Evolutionary conservation across 2,329 filamentous ascomycete species (phyloP).

Genomic region (Neoscytalidium dimidiatum): DNA sequence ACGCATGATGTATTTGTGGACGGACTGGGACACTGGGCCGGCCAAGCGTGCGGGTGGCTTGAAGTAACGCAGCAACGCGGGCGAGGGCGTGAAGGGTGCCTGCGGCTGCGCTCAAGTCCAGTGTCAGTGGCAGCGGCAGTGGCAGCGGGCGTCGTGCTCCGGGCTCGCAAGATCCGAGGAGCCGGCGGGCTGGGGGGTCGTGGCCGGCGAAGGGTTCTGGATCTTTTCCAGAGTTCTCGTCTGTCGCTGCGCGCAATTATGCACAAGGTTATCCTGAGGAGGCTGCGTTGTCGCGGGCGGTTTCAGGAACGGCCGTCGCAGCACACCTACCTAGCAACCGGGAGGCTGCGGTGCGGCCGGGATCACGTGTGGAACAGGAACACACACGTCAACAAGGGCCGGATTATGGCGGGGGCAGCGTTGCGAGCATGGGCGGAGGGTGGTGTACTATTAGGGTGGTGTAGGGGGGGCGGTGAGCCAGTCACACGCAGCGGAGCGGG

Average conservation of each 20-base stretch:
- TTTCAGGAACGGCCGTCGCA: not conserved
- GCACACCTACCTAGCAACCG: not conserved
- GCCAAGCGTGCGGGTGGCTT: conserved; percentile 4
- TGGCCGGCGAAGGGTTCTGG: not conserved
- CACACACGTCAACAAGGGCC: not conserved
- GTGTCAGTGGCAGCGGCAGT: no score
- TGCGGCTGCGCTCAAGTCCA: not conserved
- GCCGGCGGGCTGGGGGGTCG: not conserved
- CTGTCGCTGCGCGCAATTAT: not conserved
- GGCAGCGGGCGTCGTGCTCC: no score
- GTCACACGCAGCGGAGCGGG: not conserved
- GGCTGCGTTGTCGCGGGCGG: not conserved
- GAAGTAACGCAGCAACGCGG: not conserved
- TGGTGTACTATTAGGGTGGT: no score
- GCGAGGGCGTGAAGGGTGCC: not conserved
- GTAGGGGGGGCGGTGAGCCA: not conserved
- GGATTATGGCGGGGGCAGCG: not conserved
- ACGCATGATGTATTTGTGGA: not conserved
- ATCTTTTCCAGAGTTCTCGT: not conserved
- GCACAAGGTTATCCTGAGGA: not conserved
- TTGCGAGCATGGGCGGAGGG: not conserved
- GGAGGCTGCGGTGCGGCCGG: no score
- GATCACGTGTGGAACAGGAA: conserved; percentile 1
- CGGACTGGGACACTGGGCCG: not conserved
- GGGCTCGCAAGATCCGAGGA: not conserved